Percentiles rank a stretch among this genome's conserved stretches.
These are phyloP conservation scores for Fusarium sp. DNA, from an alignment of 2,329 filamentous ascomycete genomes.

Conservation along the genomic window DNA sequence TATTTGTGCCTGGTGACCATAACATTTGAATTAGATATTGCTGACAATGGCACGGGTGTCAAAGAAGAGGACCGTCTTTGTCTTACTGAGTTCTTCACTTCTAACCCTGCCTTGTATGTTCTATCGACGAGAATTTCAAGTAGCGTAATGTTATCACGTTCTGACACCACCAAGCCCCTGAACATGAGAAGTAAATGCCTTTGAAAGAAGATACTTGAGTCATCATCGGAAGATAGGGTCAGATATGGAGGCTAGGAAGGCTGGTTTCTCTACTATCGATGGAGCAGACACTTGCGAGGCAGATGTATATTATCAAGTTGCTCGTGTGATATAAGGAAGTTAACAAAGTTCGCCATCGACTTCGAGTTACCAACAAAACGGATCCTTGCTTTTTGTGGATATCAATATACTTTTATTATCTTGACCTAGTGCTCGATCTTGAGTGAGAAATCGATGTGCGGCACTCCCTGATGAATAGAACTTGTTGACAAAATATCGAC, in stretches of 20 bases:
- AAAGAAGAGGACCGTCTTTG: constrained; percentile 27
- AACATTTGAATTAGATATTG: not conserved
- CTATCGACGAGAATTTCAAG: constrained; percentile 50
- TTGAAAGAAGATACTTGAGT: constrained; percentile 45
- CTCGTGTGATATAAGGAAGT: not conserved
- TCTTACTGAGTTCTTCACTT: constrained; percentile 57
- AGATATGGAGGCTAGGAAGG: constrained; percentile 30
- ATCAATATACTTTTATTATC: constrained; percentile 16
- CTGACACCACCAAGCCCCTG: constrained; percentile 12
- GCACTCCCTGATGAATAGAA: constrained; percentile 94
- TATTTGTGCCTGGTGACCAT: constrained; percentile 49
- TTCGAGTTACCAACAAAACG: not conserved
- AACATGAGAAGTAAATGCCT: constrained; percentile 10
- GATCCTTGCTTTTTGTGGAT: not conserved
- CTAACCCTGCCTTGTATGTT: constrained; percentile 58
- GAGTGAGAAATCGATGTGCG: constrained; percentile 93
- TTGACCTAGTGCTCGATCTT: constrained; percentile 71
- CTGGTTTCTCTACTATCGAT: constrained; percentile 17
- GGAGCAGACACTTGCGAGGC: not conserved
- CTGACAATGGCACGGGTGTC: not conserved
- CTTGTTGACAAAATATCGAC: constrained; percentile 97
- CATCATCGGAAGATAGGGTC: constrained; percentile 46
- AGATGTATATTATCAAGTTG: not conserved
- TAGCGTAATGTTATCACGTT: constrained; percentile 54
- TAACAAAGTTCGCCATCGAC: not conserved